Percentiles rank a stretch among this genome's conserved stretches.
These are phyloP conservation scores for Eragrostis curvula DNA, from an alignment of 176 grass and related monocot genomes.

Conservation along the genomic window DNA sequence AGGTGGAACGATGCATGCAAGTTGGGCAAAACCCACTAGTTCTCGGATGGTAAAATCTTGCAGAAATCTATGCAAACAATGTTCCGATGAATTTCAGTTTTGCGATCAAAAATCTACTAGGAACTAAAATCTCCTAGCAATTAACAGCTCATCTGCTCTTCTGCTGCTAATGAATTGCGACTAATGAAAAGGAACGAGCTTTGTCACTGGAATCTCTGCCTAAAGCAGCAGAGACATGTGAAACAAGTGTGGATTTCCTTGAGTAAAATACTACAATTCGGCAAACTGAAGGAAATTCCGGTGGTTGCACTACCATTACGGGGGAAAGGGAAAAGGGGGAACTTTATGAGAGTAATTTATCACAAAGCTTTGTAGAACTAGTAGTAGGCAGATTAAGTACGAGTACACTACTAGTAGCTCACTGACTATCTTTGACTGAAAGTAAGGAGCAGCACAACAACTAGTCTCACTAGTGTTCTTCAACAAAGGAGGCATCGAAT, in stretches of 20 bases:
- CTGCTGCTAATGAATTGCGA: background rate
- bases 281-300: background rate
- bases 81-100: too few relatives aligned
- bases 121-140: too few relatives aligned
- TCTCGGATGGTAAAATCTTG: background rate
- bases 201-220: conserved; percentile 27
- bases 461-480: too few relatives aligned
- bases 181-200: background rate
- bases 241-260: background rate
- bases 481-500: background rate
- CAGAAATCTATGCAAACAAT: background rate
- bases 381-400: conserved; percentile 10
- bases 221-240: conserved; percentile 16
- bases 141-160: too few relatives aligned
- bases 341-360: background rate
- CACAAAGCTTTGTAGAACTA: background rate
- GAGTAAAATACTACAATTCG: conserved; percentile 39
- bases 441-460: background rate
- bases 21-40: background rate
- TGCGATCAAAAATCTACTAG: too few relatives aligned
- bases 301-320: background rate
- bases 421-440: background rate
- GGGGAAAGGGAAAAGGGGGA: background rate
- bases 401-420: too few relatives aligned
- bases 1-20: background rate